A percentile compares a stretch with the other conserved stretches of the same genome.
phyloP scores from a whole-genome alignment of 352 stramenopile species.

The Phytopythium sindhum region DNA sequence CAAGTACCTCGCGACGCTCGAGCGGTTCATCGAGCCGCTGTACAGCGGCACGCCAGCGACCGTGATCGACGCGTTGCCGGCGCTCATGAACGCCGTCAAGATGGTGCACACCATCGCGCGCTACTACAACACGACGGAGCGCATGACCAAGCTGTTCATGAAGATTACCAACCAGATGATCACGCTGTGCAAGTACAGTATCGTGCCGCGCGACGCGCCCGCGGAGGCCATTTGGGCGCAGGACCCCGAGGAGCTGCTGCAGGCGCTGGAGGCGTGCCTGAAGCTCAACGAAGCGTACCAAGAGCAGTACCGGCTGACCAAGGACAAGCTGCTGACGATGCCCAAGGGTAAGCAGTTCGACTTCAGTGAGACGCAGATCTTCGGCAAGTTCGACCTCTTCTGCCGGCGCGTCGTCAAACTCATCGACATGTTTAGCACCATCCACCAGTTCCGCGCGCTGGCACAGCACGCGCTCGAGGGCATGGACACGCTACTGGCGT shows the following conservation, averaged over 20 bases:
- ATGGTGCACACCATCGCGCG: conserved; percentile 90
- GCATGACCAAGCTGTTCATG: conserved; percentile 90
- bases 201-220: conserved; percentile 44
- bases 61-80: conserved; percentile 74
- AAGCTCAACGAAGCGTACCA: conserved; percentile 91
- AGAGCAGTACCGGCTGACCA: conserved; percentile 86
- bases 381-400: conserved; percentile 91
- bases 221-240: conserved; percentile 76
- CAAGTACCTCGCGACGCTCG: conserved; percentile 81
- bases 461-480: conserved; percentile 89
- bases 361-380: conserved; percentile 89
- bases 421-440: conserved; percentile 91
- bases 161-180: conserved; percentile 93
- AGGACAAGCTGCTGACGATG: conserved; percentile 87
- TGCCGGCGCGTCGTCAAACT: conserved; percentile 87
- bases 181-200: conserved; percentile 63
- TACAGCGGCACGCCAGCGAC: conserved; percentile 53
- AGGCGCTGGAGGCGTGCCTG: conserved; percentile 72
- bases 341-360: conserved; percentile 90
- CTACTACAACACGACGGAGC: conserved; percentile 89
- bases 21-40: conserved; percentile 85
- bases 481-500: conserved; percentile 76
- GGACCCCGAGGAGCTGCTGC: conserved; percentile 58
- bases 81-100: conserved; percentile 89
- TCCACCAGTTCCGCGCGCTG: conserved; percentile 90